Percentiles rank a stretch among this genome's conserved stretches.
phyloP scores from a whole-genome alignment of 2,329 filamentous ascomycete species.

The Myrmaecium sp. region DNA sequence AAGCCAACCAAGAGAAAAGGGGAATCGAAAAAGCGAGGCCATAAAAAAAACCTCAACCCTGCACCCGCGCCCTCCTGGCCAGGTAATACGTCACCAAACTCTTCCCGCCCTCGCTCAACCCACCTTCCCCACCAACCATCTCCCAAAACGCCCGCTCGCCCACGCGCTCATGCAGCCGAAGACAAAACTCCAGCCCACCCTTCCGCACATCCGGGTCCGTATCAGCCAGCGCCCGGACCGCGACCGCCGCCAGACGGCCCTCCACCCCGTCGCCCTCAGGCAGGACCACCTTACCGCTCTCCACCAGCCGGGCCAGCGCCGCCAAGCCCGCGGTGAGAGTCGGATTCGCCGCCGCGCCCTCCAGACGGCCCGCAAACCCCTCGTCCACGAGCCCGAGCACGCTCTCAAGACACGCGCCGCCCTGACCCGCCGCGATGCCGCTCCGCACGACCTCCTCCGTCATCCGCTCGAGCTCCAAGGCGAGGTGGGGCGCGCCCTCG shows the following conservation, averaged over 20 bases:
- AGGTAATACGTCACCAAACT: conserved; percentile 70
- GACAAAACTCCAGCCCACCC: conserved; percentile 66
- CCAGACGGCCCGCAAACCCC: conserved; percentile 9
- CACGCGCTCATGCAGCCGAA: conserved; percentile 48
- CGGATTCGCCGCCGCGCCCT: conserved; percentile 9
- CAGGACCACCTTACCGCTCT: conserved; percentile 19
- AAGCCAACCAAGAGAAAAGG: too few species aligned
- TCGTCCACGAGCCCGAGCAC: conserved; percentile 21
- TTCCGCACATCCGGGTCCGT: conserved; percentile 32
- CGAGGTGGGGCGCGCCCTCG: conserved; percentile 53
- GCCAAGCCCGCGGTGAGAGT: conserved; percentile 23
- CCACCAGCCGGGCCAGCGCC: conserved; percentile 20
- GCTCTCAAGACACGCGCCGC: conserved; percentile 31
- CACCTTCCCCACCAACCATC: conserved; percentile 33
- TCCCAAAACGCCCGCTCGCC: conserved; percentile 48
- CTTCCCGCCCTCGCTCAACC: conserved; percentile 53
- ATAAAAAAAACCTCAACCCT: background rate
- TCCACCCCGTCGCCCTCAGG: too few species aligned
- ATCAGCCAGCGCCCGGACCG: conserved; percentile 20
- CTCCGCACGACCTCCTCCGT: conserved; percentile 54
- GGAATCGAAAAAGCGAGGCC: too few species aligned
- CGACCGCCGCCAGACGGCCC: too few species aligned
- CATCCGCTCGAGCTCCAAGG: conserved; percentile 56
- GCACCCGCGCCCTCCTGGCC: conserved; percentile 46
- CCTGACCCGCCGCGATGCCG: too few species aligned